Evolutionary conservation across 2,329 filamentous ascomycete genomes (phyloP), one percentile per base, ranked within the genome.

Genomic region (Trichoderma sp.): DNA sequence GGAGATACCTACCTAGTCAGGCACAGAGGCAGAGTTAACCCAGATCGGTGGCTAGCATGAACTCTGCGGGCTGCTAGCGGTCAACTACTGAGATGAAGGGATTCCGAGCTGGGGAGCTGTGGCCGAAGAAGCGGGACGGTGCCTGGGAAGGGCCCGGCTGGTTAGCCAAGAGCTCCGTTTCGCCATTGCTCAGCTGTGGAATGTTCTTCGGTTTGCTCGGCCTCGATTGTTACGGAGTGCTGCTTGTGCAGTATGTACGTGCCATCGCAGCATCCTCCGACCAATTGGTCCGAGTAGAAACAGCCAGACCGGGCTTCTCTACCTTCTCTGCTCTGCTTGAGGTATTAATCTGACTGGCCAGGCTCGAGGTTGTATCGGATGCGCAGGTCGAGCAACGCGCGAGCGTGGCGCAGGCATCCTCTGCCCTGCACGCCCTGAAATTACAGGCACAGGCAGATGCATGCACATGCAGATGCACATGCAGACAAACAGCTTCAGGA

Each of bases 21-120:
- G 39, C 34, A 45, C 7, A 44, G 17, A 45, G 24, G 14, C 59
- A 19, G n/a, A 26, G 41, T 54, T 17, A 34, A 54, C 45, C 59
- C 59, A 62, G 48, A 62, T 62, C 48, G 50, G 59, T 62, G 17
- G 12, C 48, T 52, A 60, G 57, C 57, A 60, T 43, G 30, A 60
- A 59, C 56, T 59, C 45, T 34, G 21, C 44, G 51, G 30, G 51
- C 51, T 54, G 30, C 30, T 54, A 14, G 47, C 21, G 56, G 44
- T 9, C 14, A 12, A 41, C 19, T 43, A 51, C 57, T 60, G 43
- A 60, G 57, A 60, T 60, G 34, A 26, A 12, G 57, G 50, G 57
- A 47, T 48, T 43, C 57, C 57, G 34, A 19, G 50, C 30, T 43
- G 28, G 21, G 39, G 44, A 48, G 41, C 41, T n/a, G 41, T 44